Conservation (phyloP, 371 early-diverging fungal genomes). For the Mycotypha africana region DNA sequence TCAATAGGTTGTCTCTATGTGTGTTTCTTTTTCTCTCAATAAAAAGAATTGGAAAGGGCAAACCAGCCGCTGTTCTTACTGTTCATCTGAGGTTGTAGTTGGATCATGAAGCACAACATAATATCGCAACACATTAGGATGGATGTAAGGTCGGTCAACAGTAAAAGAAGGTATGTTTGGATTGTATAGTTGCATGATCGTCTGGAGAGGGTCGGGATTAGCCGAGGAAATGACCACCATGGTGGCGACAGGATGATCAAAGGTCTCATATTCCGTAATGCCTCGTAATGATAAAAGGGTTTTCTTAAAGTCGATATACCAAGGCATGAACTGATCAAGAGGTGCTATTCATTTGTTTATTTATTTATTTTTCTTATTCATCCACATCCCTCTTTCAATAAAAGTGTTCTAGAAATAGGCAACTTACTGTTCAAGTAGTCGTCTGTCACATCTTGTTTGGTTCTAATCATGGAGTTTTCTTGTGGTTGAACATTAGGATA, state of each 20-base stretch:
- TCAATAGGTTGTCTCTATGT: too few species aligned
- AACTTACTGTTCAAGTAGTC: slow-evolving; percentile 47
- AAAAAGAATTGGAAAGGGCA: neutral
- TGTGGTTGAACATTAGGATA: slow-evolving; percentile 12
- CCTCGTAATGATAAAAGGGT: slow-evolving; percentile 61
- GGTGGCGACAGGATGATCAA: slow-evolving; percentile 89
- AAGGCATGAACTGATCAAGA: slow-evolving; percentile 67
- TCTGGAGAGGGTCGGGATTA: slow-evolving; percentile 72
- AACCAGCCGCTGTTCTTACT: slow-evolving; percentile 51
- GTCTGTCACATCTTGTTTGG: slow-evolving; percentile 37
- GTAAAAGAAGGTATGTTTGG: slow-evolving; percentile 50
- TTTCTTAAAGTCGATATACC: slow-evolving; percentile 79
- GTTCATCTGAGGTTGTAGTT: slow-evolving; percentile 42
- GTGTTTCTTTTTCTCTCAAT: neutral
- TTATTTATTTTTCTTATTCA: neutral
- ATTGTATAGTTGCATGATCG: slow-evolving; percentile 57
- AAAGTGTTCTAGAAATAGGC: too few species aligned
- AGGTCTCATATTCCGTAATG: slow-evolving; percentile 85
- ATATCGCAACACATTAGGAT: slow-evolving; percentile 61
- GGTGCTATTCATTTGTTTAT: slow-evolving; percentile 18
- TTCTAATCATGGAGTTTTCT: slow-evolving; percentile 19
- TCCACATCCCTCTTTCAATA: neutral
- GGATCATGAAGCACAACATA: slow-evolving; percentile 76
- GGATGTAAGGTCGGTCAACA: slow-evolving; percentile 62
- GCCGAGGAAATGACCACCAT: slow-evolving; percentile 75